Percentiles rank a stretch among this genome's conserved stretches.
These are phyloP conservation scores for Coniochaeta hoffmannii DNA, from an alignment of 2,329 filamentous ascomycete genomes.

Conservation along the genomic window DNA sequence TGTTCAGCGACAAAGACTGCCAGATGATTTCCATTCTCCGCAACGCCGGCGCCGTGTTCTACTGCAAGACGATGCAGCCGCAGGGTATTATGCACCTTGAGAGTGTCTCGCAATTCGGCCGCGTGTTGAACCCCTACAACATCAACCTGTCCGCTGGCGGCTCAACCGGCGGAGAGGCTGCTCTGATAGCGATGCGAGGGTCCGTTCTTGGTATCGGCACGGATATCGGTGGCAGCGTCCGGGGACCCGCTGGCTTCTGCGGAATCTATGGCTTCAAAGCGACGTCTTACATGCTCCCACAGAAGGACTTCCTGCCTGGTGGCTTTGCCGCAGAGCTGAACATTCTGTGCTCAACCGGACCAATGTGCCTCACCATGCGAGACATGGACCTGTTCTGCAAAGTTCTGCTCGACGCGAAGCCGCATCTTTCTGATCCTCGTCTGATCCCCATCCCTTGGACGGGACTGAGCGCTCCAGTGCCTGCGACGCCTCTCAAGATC, in stretches of 20 bases:
- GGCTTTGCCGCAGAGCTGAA: conserved; percentile 25
- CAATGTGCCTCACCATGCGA: conserved; percentile 22
- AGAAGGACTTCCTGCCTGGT: conserved; percentile 14
- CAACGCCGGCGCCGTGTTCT: conserved; percentile 10
- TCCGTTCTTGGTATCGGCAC: background rate
- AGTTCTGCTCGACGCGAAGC: conserved; percentile 14
- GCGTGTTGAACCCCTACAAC: conserved; percentile 1
- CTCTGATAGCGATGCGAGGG: background rate
- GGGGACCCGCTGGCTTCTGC: background rate
- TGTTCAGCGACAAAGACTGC: conserved; percentile 5
- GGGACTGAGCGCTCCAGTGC: conserved; percentile 15
- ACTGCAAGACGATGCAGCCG: conserved; percentile 12
- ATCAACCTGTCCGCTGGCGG: background rate
- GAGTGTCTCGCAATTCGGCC: background rate
- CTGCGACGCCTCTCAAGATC: conserved; percentile 24
- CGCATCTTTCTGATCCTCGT: conserved; percentile 19
- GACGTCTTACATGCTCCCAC: conserved; percentile 16
- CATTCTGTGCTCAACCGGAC: conserved; percentile 24
- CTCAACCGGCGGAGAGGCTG: background rate
- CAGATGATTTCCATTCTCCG: conserved; percentile 10
- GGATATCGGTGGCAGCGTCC: background rate
- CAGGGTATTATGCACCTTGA: conserved; percentile 7
- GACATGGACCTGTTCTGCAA: conserved; percentile 27
- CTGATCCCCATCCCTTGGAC: conserved; percentile 23
- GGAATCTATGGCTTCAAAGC: conserved; percentile 19